phyloP scores from a whole-genome alignment of 345 rosid species.

The Brassica incana region DNA sequence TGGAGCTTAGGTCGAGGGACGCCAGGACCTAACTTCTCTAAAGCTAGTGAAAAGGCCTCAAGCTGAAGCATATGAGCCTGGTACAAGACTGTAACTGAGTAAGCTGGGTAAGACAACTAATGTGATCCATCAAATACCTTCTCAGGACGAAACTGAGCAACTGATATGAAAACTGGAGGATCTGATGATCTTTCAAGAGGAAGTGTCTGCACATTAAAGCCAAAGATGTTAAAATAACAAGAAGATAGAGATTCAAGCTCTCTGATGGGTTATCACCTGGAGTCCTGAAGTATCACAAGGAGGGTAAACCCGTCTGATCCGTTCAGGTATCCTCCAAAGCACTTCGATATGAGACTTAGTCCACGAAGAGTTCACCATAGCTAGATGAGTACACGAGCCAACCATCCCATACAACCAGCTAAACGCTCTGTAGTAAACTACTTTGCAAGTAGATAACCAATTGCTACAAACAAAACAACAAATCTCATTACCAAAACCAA shows the following conservation, averaged over 20 bases:
- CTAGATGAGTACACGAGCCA: constrained; percentile 83
- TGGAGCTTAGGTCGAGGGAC: constrained; percentile 77
- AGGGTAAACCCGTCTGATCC: constrained; percentile 79
- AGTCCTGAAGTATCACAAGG: constrained; percentile 96
- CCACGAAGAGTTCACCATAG: constrained; percentile 98
- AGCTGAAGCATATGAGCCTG: constrained; percentile 96
- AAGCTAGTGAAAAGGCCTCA: constrained; percentile 74
- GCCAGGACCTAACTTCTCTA: constrained; percentile 49
- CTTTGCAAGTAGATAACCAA: constrained; percentile 76
- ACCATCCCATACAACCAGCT: constrained; percentile 87
- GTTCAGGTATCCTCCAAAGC: constrained; percentile 73
- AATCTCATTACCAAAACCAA: neutral
- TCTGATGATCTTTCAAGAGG: constrained; percentile 69
- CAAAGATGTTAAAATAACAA: constrained; percentile 17
- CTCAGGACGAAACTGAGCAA: constrained; percentile 99
- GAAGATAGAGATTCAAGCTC: neutral
- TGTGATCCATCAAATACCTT: constrained; percentile 61
- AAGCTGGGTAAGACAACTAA: constrained; percentile 23
- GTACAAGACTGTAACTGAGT: constrained; percentile 38
- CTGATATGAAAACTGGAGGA: constrained; percentile 69
- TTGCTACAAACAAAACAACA: constrained; percentile 44
- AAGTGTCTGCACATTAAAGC: constrained; percentile 51
- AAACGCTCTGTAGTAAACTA: constrained; percentile 69
- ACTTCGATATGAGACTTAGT: constrained; percentile 78
- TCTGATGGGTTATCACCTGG: constrained; percentile 50